These are phyloP conservation scores for Macrophomina phaseolina DNA, from an alignment of 2,329 filamentous ascomycete genomes.

Conservation along the genomic window DNA sequence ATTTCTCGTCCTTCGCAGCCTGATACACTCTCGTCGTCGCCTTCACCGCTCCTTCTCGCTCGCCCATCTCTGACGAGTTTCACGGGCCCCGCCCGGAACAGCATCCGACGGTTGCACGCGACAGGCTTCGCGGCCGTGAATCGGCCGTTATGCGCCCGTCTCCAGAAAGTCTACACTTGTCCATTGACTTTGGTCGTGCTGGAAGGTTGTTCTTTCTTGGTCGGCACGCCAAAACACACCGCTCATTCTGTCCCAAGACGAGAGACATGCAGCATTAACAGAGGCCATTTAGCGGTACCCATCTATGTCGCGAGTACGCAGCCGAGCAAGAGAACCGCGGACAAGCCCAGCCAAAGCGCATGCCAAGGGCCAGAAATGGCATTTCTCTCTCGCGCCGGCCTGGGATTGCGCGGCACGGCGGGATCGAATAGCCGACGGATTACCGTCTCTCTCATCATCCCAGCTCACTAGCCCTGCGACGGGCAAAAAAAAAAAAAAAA, in stretches of 20 bases:
- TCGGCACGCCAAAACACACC: slow-evolving; percentile 4
- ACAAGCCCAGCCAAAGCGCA: neutral
- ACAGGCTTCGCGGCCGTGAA: neutral
- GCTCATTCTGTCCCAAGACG: neutral
- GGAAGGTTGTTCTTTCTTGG: neutral
- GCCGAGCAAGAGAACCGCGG: neutral
- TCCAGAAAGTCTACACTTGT: neutral
- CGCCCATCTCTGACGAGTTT: neutral
- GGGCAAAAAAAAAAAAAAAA: no score
- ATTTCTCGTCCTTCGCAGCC: neutral
- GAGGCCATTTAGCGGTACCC: neutral
- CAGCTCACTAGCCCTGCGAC: no score
- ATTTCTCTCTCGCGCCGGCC: no score
- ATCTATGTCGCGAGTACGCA: neutral
- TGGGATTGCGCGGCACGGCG: neutral
- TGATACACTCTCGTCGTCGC: neutral
- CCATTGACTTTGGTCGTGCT: neutral
- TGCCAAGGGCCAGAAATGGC: no score
- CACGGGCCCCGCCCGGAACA: neutral
- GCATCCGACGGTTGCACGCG: neutral
- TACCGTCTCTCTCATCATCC: no score
- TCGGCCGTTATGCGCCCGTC: neutral
- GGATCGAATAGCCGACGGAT: neutral
- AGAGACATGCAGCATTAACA: neutral
- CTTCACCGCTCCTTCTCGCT: neutral